A percentile compares a stretch with the other conserved stretches of the same genome.
Evolutionary conservation across 2,329 filamentous ascomycete species (phyloP).

Genomic region (Fusarium sp.): DNA sequence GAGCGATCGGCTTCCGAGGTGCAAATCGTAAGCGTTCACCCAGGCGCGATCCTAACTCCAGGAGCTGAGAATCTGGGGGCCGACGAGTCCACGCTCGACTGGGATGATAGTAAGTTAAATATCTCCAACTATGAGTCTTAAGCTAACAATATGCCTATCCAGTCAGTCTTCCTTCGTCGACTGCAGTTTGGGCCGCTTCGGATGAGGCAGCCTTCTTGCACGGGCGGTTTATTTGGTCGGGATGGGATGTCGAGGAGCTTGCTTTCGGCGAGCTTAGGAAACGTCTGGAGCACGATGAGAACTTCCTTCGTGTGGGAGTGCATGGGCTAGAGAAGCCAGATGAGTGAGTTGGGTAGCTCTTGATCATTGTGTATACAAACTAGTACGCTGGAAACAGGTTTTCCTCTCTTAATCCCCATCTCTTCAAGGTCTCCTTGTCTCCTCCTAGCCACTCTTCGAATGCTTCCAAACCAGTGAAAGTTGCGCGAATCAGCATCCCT

Average conservation of each 20-base stretch:
- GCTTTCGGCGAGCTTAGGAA: background rate
- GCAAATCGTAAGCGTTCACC: conserved; percentile 17
- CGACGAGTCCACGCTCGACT: background rate
- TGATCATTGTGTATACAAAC: background rate
- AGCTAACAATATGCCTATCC: background rate
- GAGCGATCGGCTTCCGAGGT: background rate
- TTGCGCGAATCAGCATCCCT: conserved; percentile 2
- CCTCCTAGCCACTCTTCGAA: conserved; percentile 19
- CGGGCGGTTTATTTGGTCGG: conserved; percentile 8
- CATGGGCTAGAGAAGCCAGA: conserved; percentile 2
- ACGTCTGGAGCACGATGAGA: conserved; percentile 1
- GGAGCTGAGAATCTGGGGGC: background rate
- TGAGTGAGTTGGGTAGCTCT: background rate
- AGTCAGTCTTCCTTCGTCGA: conserved; percentile 11
- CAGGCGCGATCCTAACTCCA: background rate
- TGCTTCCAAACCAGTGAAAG: conserved; percentile 9
- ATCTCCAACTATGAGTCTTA: background rate
- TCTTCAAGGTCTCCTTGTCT: conserved; percentile 6
- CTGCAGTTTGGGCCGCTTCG: conserved; percentile 9
- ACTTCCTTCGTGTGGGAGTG: conserved; percentile 4
- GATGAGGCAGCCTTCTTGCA: conserved; percentile 8
- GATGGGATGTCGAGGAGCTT: conserved; percentile 15
- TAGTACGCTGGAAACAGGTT: background rate
- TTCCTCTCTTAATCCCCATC: conserved; percentile 13
- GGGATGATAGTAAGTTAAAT: conserved; percentile 6